Percentiles rank a stretch among this genome's conserved stretches.
These are phyloP conservation scores for Pseudopyrenochaeta lycopersici DNA, from an alignment of 2,329 filamentous ascomycete species.

Conservation along the genomic window DNA sequence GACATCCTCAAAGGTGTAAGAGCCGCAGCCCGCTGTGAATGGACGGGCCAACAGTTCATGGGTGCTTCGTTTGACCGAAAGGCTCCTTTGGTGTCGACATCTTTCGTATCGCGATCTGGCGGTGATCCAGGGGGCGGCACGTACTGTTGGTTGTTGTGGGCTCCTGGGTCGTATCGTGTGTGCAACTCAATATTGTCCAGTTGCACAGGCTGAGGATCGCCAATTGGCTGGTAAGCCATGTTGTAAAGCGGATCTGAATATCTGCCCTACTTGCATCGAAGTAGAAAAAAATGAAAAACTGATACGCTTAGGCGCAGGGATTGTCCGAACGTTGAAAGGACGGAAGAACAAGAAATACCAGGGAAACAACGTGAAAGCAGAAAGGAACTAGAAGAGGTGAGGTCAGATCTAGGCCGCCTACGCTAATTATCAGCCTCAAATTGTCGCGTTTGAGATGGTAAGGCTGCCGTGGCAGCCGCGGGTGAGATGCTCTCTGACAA, in stretches of 20 bases:
- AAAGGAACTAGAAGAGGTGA: background rate
- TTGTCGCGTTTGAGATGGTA: background rate
- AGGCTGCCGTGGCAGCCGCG: background rate
- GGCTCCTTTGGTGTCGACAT: conserved; percentile 7
- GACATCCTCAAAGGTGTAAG: conserved; percentile 29
- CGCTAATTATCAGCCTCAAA: background rate
- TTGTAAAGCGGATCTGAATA: background rate
- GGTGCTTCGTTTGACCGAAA: background rate
- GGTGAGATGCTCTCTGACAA: background rate
- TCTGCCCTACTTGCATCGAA: background rate
- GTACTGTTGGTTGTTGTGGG: conserved; percentile 2
- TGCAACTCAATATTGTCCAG: conserved; percentile 15
- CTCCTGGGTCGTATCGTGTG: conserved; percentile 11
- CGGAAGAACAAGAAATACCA: background rate
- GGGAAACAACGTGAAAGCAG: background rate
- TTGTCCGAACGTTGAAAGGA: background rate
- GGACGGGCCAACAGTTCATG: conserved; percentile 20
- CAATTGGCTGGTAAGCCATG: conserved; percentile 4
- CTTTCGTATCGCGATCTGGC: conserved; percentile 6
- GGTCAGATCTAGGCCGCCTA: background rate
- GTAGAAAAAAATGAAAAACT: background rate
- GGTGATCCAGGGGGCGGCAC: conserved; percentile 6
- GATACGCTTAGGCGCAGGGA: background rate
- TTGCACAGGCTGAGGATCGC: background rate
- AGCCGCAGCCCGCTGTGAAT: conserved; percentile 24